Percentiles rank a stretch among this genome's conserved stretches.
Evolutionary conservation across 179 eudicot genomes (phyloP).

Genomic region (Carnegiea gigantea): DNA sequence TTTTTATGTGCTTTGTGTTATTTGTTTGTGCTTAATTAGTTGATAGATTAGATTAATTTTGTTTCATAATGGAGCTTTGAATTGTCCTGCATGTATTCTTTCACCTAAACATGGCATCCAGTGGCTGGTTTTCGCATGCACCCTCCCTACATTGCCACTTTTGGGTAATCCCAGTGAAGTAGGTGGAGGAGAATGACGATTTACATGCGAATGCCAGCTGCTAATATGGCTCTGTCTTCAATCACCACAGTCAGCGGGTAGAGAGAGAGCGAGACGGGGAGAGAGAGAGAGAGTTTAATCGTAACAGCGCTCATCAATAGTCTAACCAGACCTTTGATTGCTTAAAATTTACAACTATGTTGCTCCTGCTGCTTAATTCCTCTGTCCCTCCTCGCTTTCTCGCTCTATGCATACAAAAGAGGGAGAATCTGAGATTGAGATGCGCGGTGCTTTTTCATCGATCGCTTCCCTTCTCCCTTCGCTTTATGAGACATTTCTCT

Average conservation of each 20-base stretch:
- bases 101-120: no score
- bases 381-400: neutral
- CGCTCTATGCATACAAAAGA: neutral
- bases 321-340: neutral
- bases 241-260: neutral
- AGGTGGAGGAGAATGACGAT: no score
- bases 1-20: no score
- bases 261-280: neutral
- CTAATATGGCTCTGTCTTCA: neutral
- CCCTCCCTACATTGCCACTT: no score
- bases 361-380: neutral
- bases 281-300: neutral
- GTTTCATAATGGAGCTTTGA: neutral
- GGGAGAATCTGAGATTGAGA: slow-evolving; percentile 16
- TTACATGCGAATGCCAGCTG: neutral
- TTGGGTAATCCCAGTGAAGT: no score
- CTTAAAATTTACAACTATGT: slow-evolving; percentile 17
- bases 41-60: no score
- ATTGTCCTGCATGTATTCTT: no score
- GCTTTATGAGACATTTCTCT: neutral
- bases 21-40: no score
- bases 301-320: neutral
- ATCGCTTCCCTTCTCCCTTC: neutral
- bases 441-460: slow-evolving; percentile 25
- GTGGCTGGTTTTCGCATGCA: no score